These are phyloP conservation scores for Colletotrichum viniferum DNA, from an alignment of 2,329 filamentous ascomycete genomes.

Conservation along the genomic window DNA sequence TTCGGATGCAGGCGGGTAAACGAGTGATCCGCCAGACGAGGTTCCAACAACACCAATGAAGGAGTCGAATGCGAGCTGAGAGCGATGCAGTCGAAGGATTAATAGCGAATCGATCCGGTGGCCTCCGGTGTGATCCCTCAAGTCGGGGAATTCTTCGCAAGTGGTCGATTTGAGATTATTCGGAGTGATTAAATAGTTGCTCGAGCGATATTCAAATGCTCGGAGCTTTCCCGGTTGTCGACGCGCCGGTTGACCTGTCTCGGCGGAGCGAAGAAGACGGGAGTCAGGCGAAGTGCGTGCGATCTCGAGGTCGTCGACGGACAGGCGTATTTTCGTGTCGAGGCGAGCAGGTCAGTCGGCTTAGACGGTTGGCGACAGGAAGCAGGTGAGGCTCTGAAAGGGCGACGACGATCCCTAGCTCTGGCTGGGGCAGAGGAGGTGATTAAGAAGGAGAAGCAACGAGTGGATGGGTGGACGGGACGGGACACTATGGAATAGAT, in stretches of 20 bases:
- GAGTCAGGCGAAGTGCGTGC: not conserved
- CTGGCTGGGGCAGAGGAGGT: not conserved
- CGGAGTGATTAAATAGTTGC: not conserved
- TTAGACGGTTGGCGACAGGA: not conserved
- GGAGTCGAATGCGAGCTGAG: not conserved
- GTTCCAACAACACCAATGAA: not conserved
- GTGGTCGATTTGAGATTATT: not conserved
- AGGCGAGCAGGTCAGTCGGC: not conserved
- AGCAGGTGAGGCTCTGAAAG: conserved; percentile 1
- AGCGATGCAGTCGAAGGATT: not conserved
- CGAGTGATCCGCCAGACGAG: conserved; percentile 5
- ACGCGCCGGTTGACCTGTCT: not conserved
- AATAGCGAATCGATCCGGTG: not conserved
- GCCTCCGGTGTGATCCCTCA: not conserved
- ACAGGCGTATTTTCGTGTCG: not conserved
- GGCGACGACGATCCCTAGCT: conserved; percentile 2
- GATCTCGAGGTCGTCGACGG: not conserved
- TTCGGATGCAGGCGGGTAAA: not conserved
- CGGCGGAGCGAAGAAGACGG: not conserved
- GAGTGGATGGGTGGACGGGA: not conserved
- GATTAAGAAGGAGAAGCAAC: conserved; percentile 1
- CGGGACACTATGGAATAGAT: not conserved
- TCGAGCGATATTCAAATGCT: not conserved
- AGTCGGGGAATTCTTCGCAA: not conserved
- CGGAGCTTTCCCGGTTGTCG: not conserved